Evolutionary conservation across 2,329 filamentous ascomycete species (phyloP), one percentile per base, ranked within the genome.

Genomic region (Dichotomopilus funicola): DNA sequence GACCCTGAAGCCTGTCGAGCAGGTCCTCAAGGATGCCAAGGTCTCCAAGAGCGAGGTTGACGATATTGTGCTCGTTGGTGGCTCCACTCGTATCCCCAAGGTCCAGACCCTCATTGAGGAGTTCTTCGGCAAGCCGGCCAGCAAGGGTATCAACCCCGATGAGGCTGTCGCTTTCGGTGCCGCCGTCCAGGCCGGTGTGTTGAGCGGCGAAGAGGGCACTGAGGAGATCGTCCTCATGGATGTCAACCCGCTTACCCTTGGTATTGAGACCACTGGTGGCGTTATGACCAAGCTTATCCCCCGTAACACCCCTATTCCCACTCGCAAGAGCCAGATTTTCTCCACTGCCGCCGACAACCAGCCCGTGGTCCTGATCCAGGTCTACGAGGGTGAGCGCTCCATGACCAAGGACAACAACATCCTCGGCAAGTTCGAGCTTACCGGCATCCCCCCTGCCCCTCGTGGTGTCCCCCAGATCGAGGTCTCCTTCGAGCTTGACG

Each of bases 231-330:
- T 99, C 66, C 85, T 99, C 66, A 89, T 99, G 75, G 92, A 99
- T 69, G 94, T 99, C 65, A 87, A 91, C 58, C 91, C 92, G 69
- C 83, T 97, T 50, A 96, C 94, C 65, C 78, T 96, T 71, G 94
- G 92, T 91, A 97, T 97, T 72, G 92, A 97, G 88, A 99, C 94
- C 69, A 91, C 92, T 77, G 92, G 94, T 85, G 92, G 92, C 80
- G 94, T 97, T 82, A 97, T 97, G 92, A 97, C 92, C 77, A 88
- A 95, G 78, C 87, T 99, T 70, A 97, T 99, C 74, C 94, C 95
- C 81, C 89, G 94, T 73, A 97, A 97, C 87, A 97, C 94, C 72
- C 97, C 92, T 64, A 96, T 97, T 68, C 94, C 94, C 62, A 97
- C 92, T 78, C 96, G 96, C 90, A 99, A 97, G 85, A 96, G 91